Evolutionary conservation across 257 asterid species (phyloP), one percentile per base, ranked within the genome.

Genomic region (Solanum clarkiae): DNA sequence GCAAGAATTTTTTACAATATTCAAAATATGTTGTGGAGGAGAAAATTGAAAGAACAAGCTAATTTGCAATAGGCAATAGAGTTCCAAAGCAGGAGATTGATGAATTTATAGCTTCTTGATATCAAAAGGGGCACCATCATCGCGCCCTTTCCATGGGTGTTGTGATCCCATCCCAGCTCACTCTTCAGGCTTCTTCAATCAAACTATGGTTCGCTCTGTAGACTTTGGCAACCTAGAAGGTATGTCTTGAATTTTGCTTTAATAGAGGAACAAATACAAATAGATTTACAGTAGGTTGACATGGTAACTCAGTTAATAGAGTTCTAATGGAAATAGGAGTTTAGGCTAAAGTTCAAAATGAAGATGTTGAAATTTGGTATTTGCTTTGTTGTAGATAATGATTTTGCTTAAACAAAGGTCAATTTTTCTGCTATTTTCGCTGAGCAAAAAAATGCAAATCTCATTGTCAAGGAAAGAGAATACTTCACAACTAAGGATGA

Each of bases 41-140:
- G 92, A 84, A 93, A 93, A 85, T 69, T 92, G n/a, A 95, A 93
- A 85, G 95, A 92, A 60, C 96, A 92, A 53, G 92, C 93, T 42
- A 93, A 93, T 86, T 71, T 93, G 82, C 93, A 92, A 69, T 93
- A 92, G 71, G 94, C 93, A 10, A 90, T 93, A 68, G 97, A 93
- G 24, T 90, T 93, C 10, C 96, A 92, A 80, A 93, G 90, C 72
- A 26, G 93, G 90, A 88, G 96, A 66, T 84, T 93, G 1, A 81
- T 92, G 92, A 86, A 90, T 71, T 88, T 93, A 17, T 94, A 92
- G 70, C 94, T 93, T 88, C 94, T 92, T 47, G 96, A 93, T 83
- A 91, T 92, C 40, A 93, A 91, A 89, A 91, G 94, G 83, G 90
- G 80, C 79, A 87, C 60, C 94, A 93, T 85, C 92, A 93, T 82